Conservation (phyloP, 805 yeast genomes). For the Kregervanrija pseudodelftensis region DNA sequence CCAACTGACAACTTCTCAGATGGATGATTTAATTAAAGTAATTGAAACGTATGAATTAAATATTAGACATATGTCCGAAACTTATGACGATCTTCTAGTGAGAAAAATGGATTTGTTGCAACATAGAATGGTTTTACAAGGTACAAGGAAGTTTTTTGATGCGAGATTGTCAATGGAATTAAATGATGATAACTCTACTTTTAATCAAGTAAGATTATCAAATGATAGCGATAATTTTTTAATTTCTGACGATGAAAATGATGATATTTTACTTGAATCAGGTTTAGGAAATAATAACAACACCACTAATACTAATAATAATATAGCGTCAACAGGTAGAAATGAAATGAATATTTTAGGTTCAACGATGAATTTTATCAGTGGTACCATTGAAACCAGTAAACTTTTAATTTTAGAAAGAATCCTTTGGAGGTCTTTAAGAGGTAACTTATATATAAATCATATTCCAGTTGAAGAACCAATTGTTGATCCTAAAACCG, state of each 20-base stretch:
- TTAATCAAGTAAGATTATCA: constrained; percentile 22
- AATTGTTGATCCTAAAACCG: constrained; percentile 51
- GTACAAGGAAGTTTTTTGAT: constrained; percentile 30
- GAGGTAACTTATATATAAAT: constrained; percentile 85
- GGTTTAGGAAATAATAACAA: constrained; percentile 8
- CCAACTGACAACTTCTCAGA: constrained; percentile 58
- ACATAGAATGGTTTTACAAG: constrained; percentile 49
- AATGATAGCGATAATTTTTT: constrained; percentile 10
- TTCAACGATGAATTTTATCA: constrained; percentile 42
- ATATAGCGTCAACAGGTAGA: constrained; percentile 21
- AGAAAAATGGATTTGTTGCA: constrained; percentile 60
- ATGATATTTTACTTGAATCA: constrained; percentile 9
- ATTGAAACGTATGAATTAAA: constrained; percentile 64
- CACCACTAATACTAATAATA: not conserved
- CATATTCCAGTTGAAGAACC: constrained; percentile 67
- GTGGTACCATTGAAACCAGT: constrained; percentile 74
- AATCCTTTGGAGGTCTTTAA: constrained; percentile 83
- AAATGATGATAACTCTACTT: constrained; percentile 18
- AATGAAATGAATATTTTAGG: constrained; percentile 30
- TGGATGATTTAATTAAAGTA: constrained; percentile 61
- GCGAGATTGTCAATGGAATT: constrained; percentile 26
- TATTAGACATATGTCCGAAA: constrained; percentile 60
- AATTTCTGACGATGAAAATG: constrained; percentile 12
- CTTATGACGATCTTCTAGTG: constrained; percentile 52
- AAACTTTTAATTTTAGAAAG: constrained; percentile 68